Evolutionary conservation across 2,329 filamentous ascomycete species (phyloP).

Genomic region (Colletotrichum musicola): DNA sequence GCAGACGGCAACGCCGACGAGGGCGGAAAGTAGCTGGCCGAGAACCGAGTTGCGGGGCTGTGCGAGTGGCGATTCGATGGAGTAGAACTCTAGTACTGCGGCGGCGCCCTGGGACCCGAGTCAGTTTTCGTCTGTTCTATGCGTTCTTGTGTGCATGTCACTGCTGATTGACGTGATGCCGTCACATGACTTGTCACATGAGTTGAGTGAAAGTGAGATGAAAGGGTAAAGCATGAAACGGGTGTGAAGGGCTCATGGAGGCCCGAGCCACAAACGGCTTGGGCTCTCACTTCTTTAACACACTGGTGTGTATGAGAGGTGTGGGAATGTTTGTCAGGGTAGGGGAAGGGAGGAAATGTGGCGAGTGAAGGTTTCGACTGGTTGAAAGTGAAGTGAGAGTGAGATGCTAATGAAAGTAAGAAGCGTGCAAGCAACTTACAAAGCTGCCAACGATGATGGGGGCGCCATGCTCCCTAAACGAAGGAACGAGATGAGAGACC

Average conservation of each 20-base stretch:
- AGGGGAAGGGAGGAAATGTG: background rate
- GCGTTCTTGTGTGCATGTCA: constrained; percentile 6
- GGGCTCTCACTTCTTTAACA: background rate
- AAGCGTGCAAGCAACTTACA: constrained; percentile 62
- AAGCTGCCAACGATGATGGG: constrained; percentile 78
- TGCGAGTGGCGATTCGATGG: constrained; percentile 77
- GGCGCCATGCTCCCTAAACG: constrained; percentile 64
- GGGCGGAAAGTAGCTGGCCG: constrained; percentile 73
- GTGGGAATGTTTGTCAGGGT: background rate
- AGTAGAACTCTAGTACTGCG: constrained; percentile 80
- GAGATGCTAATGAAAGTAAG: background rate
- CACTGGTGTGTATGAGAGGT: constrained; percentile 38
- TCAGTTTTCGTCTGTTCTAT: background rate
- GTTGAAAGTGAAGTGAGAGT: background rate
- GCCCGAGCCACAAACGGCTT: background rate
- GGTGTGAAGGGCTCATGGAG: background rate
- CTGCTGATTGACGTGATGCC: constrained; percentile 9
- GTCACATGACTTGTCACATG: constrained; percentile 20
- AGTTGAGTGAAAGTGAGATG: background rate
- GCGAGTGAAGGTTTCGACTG: background rate
- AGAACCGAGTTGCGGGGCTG: constrained; percentile 79
- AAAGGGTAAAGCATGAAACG: constrained; percentile 1
- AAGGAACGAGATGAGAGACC: constrained; percentile 66
- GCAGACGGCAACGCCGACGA: constrained; percentile 71
- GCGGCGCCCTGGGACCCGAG: constrained; percentile 70